Base-by-base conservation (phyloP, 331 rosid genomes). In the Saraca asoca region DNA sequence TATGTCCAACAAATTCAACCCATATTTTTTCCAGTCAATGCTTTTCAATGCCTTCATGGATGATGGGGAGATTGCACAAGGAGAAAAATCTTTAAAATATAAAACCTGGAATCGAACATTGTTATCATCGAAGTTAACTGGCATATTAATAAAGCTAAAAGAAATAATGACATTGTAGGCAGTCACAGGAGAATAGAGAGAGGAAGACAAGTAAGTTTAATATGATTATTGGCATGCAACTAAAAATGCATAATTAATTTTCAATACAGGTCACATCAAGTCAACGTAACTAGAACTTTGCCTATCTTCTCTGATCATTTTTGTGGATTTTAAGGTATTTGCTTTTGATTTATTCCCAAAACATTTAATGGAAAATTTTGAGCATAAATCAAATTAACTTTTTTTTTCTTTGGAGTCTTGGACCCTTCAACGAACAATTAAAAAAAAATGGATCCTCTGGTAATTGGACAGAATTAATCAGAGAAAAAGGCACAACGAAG, bases 1-100 rank as follows among this genome's bases (percentile, higher is more conserved):
- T 13, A 80, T 73, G 38, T 70, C 70, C 35, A 68, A 80, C 73
- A 86, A 74, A 54, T 68, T 76, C 80, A 90, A 81, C 58, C 98
- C 98, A 72, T 86, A 88, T 73, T 80, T 75, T 78, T 75, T 86
- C 97, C 98, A 90, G 77, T 78, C 86, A 73, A 83, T 74, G 78
- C 83, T 51, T 63, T 67, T 72, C 78, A 94, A 71, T 37, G 92
- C 89, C 89, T 90, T 86, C 64, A 88, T 20, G 80, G 75, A 66
- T 58, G 89, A 76, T 16, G 62, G 79, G 16, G 91, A 62, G 76
- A 86, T 74, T 43, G 82, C 20, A 63, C 84, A 62, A 20, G 85
- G 84, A 55, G 84, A 75, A 58, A 88, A 94, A 68, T 90, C 90
- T 74, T 88, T 78, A 68, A 90, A 88, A 64, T 75, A 84, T 63